Evolutionary conservation across 2,329 filamentous ascomycete genomes (phyloP), one percentile per base, ranked within the genome.

Genomic region (Paraphaeosphaeria sporulosa): DNA sequence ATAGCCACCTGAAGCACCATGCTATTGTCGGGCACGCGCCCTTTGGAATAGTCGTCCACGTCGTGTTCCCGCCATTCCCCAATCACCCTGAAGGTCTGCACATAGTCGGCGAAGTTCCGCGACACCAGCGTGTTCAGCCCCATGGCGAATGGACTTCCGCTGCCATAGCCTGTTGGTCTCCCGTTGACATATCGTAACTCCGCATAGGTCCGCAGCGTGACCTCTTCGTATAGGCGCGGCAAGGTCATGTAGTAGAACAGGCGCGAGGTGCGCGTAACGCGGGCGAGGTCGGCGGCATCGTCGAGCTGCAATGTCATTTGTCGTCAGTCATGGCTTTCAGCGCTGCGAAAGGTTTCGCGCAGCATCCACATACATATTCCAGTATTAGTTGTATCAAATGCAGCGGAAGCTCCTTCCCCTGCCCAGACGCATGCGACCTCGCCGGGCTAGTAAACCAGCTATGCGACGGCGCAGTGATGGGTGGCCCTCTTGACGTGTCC

Each of bases 191-290:
- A 88, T 52, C 86, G 84, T 30, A 88, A 85, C 42, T 84, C 82
- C 52, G 83, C 78, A 71, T 89, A 87, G 8, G 86, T 87, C 56
- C 80, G 84, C 36, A 89, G 77, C 6, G 80, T 83, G 55, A 89
- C 82, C 36, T 78, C 75, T 70, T 82, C 80, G 74, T 89, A 89
- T 43, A 89, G 82, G 58, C 85, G 85, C 21, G 87, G 87, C 2
- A 89, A 78, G 36, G 85, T 81, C 85, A 89, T 88, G 76, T 89
- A 89, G 66, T 88, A 86, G 66, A 89, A 81, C 43, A 89, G 81
- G 15, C 86, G 82, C 62, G 85, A 88, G 54, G 86, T 87, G 59
- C 86, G 82, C 63, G 86, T 87, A 55, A 88, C 74, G 61, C 85
- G 81, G 34, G 86, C 85, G 27, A 89, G 81, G 69, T 89, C 87